Conservation (phyloP, 2,329 filamentous ascomycete species). For the Fusarium domesticum region DNA sequence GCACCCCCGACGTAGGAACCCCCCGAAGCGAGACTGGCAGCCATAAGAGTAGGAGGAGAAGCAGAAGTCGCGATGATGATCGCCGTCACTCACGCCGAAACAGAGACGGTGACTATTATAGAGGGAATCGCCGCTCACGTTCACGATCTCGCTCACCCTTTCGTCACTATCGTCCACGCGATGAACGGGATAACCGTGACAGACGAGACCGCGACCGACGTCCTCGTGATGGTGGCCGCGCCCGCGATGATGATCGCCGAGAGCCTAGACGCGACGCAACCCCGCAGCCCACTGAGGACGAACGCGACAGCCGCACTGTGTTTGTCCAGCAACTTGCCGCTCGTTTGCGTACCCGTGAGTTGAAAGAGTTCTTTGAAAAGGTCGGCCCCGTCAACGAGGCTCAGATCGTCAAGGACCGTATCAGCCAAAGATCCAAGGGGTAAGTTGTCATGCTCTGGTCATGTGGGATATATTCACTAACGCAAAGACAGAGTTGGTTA, state of each 20-base stretch:
- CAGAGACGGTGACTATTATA: conserved; percentile 72
- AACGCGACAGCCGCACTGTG: conserved; percentile 92
- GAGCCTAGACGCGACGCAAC: conserved; percentile 50
- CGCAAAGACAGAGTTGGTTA: conserved; percentile 80
- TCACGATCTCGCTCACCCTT: conserved; percentile 71
- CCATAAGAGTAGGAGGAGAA: conserved; percentile 77
- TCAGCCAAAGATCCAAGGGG: conserved; percentile 97
- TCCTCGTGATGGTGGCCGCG: conserved; percentile 51
- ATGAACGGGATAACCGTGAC: conserved; percentile 49
- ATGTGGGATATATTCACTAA: conserved; percentile 1
- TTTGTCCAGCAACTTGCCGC: conserved; percentile 98
- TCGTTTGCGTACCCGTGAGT: conserved; percentile 84
- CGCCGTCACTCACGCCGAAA: conserved; percentile 70
- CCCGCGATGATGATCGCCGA: conserved; percentile 48
- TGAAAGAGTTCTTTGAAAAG: conserved; percentile 94
- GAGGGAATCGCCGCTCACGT: conserved; percentile 52
- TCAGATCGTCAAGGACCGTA: conserved; percentile 96
- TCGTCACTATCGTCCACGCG: conserved; percentile 55
- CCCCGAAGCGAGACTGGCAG: conserved; percentile 74
- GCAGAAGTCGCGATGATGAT: conserved; percentile 73
- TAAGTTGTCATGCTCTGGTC: conserved; percentile 46
- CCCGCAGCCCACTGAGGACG: conserved; percentile 84
- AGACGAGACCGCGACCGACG: conserved; percentile 55
- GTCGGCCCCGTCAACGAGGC: conserved; percentile 93
- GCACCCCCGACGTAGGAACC: conserved; percentile 59